phyloP scores from a whole-genome alignment of 2,329 filamentous ascomycete genomes.

The Pseudopyrenochaeta lycopersici region DNA sequence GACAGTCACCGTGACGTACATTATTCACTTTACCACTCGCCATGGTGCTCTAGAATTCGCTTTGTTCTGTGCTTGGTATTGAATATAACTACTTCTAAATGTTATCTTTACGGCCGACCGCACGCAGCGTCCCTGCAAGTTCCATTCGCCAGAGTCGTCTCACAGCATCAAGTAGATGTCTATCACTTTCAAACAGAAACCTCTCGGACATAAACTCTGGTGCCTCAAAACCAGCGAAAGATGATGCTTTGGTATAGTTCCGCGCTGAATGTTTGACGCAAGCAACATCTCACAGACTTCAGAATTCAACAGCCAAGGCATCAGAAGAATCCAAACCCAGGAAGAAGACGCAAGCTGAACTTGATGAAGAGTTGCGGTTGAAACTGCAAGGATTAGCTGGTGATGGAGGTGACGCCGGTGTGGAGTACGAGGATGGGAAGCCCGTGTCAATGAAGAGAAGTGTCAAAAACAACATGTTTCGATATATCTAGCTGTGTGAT shows the following conservation, averaged over 20 bases:
- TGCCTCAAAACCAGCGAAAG: not conserved
- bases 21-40: not conserved
- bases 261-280: no score
- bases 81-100: not conserved
- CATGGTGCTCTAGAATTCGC: not conserved
- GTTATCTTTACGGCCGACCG: not conserved
- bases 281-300: not conserved
- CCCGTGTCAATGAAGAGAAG: slow-evolving; percentile 76
- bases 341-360: slow-evolving; percentile 67
- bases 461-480: slow-evolving; percentile 81
- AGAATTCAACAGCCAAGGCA: slow-evolving; percentile 21
- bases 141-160: not conserved
- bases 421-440: slow-evolving; percentile 79
- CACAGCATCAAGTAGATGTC: not conserved
- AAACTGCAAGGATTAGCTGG: slow-evolving; percentile 74
- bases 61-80: not conserved
- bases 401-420: slow-evolving; percentile 73
- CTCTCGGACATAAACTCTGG: slow-evolving; percentile 9
- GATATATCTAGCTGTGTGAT: slow-evolving; percentile 61
- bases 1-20: slow-evolving; percentile 36
- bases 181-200: not conserved
- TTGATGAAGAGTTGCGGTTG: slow-evolving; percentile 71
- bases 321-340: slow-evolving; percentile 23
- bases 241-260: slow-evolving; percentile 1
- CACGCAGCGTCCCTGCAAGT: not conserved